Evolutionary conservation across 768 basidiomycete species (phyloP), one percentile per base, ranked within the genome.

Genomic region (Hemileccinum rubropunctum): DNA sequence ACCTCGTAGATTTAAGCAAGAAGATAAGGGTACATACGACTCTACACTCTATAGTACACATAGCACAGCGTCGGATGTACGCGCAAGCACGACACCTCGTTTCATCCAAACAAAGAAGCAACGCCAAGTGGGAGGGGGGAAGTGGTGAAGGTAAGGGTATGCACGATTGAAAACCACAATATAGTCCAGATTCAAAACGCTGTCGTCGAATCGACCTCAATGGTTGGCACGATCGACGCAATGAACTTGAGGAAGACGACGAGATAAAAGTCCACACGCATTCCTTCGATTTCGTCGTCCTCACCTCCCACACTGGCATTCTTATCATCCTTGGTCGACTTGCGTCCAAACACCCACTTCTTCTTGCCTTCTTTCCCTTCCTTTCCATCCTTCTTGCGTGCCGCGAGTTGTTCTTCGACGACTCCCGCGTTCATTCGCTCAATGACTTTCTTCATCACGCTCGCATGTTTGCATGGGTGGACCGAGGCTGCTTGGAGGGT

Each of bases 211-310:
- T 95, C 91, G 37, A 98, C 93, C 73, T 98, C 95, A 66, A 98
- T 98, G 42, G 95, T 97, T n/a, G 94, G 95, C 38, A 97, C 92
- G 69, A 97, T 95, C 45, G 90, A 92, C 11, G 93, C 93, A 65
- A 98, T 97, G 73, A 98, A 98, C 79, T 98, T 99, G 75, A 98
- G 82, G 82, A 98, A 98, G 47, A 93, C 94, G 60, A 97, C 91
- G 44, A 97, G 81, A 69, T 98, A 98, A 72, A 97, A 97, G 70
- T 99, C 97, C 37, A 99, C 97, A 30, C 95, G 79, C 80, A 99
- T 86, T 32, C 94, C 95, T 61, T 94, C 92, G 35, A 92, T 83
- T 4, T 85, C 88, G 2, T 80, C 81, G 4, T 71, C 74, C n/a
- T 56, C 63, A 1, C 39, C 55, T 3, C 48, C 56, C 7, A 21